Evolutionary conservation across 306 rosid species (phyloP), one percentile per base, ranked within the genome.

Genomic region (Malus orientalis): DNA sequence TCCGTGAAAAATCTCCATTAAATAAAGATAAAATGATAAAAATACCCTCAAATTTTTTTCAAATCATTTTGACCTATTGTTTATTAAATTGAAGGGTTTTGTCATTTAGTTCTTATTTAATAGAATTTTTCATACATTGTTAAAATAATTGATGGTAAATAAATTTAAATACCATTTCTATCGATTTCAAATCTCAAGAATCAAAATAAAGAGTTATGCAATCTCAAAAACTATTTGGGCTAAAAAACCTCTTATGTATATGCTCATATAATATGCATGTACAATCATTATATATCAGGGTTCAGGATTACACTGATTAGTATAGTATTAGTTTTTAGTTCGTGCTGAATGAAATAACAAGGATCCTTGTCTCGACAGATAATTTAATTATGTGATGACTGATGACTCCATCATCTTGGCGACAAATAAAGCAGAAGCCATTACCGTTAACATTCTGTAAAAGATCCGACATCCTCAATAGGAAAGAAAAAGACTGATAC

Each of bases 161-260:
- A 36, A 36, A 36, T 8, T 1, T 0, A 36, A 0, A 36, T 8
- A 6, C 2, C 0, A 36, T 0, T 36, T 36, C 0, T 36, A 36
- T 6, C 8, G 38, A 36, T 36, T 36, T 36, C 8, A 36, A 36
- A 36, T 36, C 8, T 36, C 2, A 36, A 36, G 8, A 36, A 36
- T 2, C 40, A 36, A 36, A 36, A 36, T 36, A 36, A 36, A 38
- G 42, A 6, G 42, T 38, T 38, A 6, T 38, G 1, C 9, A 7
- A 38, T 7, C 10, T 38, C 10, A 38, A 38, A 38, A 38, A 38
- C 2, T 1, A 38, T 33, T 33, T 33, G 38, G 38, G 2, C 2
- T 33, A 33, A 33, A 33, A 33, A 33, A 1, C 8, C 8, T 33
- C 8, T 38, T 51, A 4, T 15, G 55, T 51, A 51, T 51, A 15